Evolutionary conservation across 2,329 filamentous ascomycete species (phyloP), one percentile per base, ranked within the genome.

Genomic region (Colletotrichum tofieldiae): DNA sequence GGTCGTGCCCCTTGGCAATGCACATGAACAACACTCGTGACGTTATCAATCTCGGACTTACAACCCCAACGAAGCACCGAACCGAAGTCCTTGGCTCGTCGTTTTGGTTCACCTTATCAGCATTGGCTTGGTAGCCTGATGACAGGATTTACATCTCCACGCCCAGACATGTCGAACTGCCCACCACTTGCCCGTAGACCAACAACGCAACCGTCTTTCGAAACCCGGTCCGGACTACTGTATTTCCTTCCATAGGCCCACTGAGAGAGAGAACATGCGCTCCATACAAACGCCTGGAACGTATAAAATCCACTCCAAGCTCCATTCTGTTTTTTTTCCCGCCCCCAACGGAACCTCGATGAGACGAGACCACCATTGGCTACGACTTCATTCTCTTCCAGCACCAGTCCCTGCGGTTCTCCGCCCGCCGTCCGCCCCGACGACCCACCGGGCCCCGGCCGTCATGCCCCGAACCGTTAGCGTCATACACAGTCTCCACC

Each of bases 381-480:
- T 35, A 23, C 14, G 4, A 23, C 9, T 26, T 41, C n/a, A 14
- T 52, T 54, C n/a, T 49, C 41, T 51, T 58, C 6, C 35, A 61
- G 65, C 55, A 23, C 45, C 47, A 9, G 20, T 62, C 56, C 65
- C 37, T 67, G 56, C 45, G 20, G 26, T 37, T 45, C 41, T 35
- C 59, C 59, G n/a, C 29, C 59, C 59, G 26, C 59, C 59, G 59
- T 49, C 52, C 32, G 54, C n/a, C 35, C 39, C 55, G 47, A 18
- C 23, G 43, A 20, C 5, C 55, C 52, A 54, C 63, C 26, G 35
- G 26, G 60, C 26, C 51, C 66, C 43, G 41, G 52, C 60, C 60
- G 43, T 56, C 20, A 9, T 56, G 65, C 56, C 65, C 66, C 51
- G 61, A 69, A 12, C 51, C 60, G 60, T 69, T 69, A 69, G 60